Base-by-base conservation (phyloP, 768 basidiomycete genomes). In the Chlorophyllum brunneum region DNA sequence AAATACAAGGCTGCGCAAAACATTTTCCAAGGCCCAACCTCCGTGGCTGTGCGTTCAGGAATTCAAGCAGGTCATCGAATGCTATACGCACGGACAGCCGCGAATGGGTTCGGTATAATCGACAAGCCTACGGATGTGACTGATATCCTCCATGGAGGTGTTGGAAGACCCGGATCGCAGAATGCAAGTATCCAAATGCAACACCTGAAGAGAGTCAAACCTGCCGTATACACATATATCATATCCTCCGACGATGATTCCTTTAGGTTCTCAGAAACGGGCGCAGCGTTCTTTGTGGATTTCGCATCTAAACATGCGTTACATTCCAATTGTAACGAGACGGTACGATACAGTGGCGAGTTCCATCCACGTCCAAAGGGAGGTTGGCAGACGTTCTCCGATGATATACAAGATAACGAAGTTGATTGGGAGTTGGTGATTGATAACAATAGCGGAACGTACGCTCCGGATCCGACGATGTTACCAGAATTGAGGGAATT, bases 361-460 rank as follows among this genome's bases (percentile, higher is more conserved):
- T 91, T 91, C 62, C 88, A 91, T 64, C 83, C 82, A 15, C 75
- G 88, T 18, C 86, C 83, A 18, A 74, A 64, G 48, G 86, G 80
- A 45, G 90, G 83, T 2, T 92, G 82, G 85, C 75, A 67, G 41
- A 70, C 62, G 54, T 87, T 89, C 69, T 70, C 64, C 38, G 86
- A 88, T 57, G 66, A 64, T 29, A 75, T 63, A 1, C 61, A 67
- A 1, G 86, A 88, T 57, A 72, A 72, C 3, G 70, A 77, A 4
- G 82, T 85, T 38, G 64, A 70, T 27, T 94, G 91, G 87, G 88
- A 93, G 65, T 65, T 93, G 27, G 83, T 92, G 56, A 80, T 93
- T 61, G 91, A 93, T 65, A 93, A 94, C 61, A 87, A 88, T 61
- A 85, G 82, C 58, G 91, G 91, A 43, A 94, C 90, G 46, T 92